Conservation (phyloP, 768 basidiomycete species). For the Clitopilus passeckerianus region DNA sequence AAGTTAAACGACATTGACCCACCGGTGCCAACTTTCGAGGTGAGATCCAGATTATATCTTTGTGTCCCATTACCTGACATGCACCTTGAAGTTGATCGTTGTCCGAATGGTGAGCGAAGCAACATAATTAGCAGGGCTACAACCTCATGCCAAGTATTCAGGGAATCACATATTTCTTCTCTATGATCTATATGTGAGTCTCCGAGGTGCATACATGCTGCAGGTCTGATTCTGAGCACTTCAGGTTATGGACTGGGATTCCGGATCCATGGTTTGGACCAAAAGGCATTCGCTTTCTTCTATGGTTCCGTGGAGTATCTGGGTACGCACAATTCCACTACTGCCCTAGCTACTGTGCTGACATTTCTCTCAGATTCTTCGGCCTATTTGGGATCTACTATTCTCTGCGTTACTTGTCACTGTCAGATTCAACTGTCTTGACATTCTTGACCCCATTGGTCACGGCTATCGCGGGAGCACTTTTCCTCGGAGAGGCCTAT, state of each 20-base stretch:
- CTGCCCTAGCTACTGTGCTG: neutral
- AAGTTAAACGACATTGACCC: conserved; percentile 13
- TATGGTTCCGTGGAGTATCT: conserved; percentile 38
- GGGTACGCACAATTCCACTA: neutral
- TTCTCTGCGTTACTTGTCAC: conserved; percentile 63
- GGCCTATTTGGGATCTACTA: conserved; percentile 52
- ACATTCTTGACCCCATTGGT: conserved; percentile 65
- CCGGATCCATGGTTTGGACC: conserved; percentile 49
- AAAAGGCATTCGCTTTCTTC: conserved; percentile 40
- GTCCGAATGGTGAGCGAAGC: conserved; percentile 23
- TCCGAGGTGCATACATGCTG: neutral
- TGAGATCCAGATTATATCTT: conserved; percentile 10
- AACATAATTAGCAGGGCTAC: neutral
- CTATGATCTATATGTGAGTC: conserved; percentile 43
- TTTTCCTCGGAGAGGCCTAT: conserved; percentile 51
- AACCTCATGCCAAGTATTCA: neutral
- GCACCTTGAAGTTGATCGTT: neutral
- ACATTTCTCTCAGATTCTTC: conserved; percentile 28
- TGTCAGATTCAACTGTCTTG: conserved; percentile 71
- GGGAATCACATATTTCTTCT: conserved; percentile 33
- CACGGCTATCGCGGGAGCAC: conserved; percentile 52
- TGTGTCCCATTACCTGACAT: neutral
- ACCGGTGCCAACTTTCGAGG: conserved; percentile 56
- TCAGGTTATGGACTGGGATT: conserved; percentile 23
- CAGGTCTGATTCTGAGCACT: conserved; percentile 17